phyloP scores from a whole-genome alignment of 495 filamentous ascomycete species.

The Articulospora tetracladia region DNA sequence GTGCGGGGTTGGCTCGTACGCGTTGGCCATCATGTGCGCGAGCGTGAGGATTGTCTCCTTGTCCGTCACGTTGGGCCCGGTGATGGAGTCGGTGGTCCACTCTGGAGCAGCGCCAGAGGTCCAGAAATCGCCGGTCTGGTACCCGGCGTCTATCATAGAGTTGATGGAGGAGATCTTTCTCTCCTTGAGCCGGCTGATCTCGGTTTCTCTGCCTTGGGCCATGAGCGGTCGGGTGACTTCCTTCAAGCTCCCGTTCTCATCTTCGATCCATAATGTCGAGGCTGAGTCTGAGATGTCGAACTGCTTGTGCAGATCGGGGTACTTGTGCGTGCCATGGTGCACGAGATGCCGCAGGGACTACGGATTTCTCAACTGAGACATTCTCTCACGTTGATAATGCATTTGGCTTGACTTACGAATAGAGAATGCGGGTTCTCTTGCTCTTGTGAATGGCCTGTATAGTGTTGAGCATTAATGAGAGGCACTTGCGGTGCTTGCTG shows the following conservation, averaged over 20 bases:
- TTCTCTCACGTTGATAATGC: not conserved
- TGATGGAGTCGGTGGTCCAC: slow-evolving; percentile 76
- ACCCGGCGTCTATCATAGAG: slow-evolving; percentile 60
- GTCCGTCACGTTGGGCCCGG: slow-evolving; percentile 76
- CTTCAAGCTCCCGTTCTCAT: slow-evolving; percentile 48
- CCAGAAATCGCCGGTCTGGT: slow-evolving; percentile 54
- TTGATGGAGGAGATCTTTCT: slow-evolving; percentile 74
- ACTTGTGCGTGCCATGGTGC: slow-evolving; percentile 72
- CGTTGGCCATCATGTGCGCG: slow-evolving; percentile 77
- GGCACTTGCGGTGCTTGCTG: too few species aligned
- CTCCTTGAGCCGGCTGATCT: slow-evolving; percentile 75
- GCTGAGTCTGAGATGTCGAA: slow-evolving; percentile 56
- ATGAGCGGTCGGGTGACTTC: slow-evolving; percentile 40
- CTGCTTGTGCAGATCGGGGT: slow-evolving; percentile 69
- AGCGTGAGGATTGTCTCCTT: slow-evolving; percentile 77
- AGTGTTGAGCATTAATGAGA: too few species aligned
- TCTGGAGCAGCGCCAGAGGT: slow-evolving; percentile 47
- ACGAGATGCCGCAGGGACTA: slow-evolving; percentile 81
- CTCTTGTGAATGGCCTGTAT: too few species aligned
- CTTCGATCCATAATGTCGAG: slow-evolving; percentile 55
- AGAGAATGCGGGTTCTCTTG: too few species aligned
- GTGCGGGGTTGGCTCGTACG: slow-evolving; percentile 70
- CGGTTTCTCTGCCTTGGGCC: slow-evolving; percentile 54
- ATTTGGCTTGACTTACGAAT: not conserved
- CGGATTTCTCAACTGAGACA: not conserved